phyloP scores from a whole-genome alignment of 176 grass and related monocot species.

The Zizania latifolia region DNA sequence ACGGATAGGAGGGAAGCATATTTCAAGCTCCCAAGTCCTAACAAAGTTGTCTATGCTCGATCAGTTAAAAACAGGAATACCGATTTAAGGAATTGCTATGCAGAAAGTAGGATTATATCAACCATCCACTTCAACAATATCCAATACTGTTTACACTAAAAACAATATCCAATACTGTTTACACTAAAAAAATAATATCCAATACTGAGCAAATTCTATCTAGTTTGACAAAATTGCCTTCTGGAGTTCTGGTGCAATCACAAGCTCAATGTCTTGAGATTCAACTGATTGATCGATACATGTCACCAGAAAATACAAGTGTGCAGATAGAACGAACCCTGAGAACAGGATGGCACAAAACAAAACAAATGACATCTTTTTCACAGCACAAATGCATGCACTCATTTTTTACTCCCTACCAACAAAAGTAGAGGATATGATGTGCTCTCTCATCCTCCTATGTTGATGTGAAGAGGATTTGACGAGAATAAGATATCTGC shows the following conservation, averaged over 20 bases:
- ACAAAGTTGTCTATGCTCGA: not conserved
- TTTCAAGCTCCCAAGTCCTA: not conserved
- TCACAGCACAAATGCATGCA: not conserved
- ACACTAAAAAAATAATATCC: no score
- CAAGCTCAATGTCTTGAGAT: not conserved
- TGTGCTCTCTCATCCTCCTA: not conserved
- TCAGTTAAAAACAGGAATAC: not conserved
- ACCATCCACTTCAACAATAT: not conserved
- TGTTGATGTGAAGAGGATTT: not conserved
- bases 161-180: not conserved
- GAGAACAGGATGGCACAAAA: not conserved
- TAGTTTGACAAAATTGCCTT: not conserved
- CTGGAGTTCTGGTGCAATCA: not conserved
- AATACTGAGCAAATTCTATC: not conserved
- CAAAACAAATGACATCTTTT: not conserved
- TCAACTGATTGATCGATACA: slow-evolving; percentile 4
- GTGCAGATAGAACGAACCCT: not conserved
- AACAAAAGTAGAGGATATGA: not conserved
- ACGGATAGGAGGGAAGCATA: not conserved
- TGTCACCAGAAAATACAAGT: not conserved
- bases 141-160: no score
- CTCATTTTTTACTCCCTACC: not conserved
- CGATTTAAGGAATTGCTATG: not conserved
- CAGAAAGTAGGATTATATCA: not conserved
- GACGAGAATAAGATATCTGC: not conserved